Evolutionary conservation across 2,329 filamentous ascomycete genomes (phyloP).

Genomic region (Nigrograna mackinnonii): DNA sequence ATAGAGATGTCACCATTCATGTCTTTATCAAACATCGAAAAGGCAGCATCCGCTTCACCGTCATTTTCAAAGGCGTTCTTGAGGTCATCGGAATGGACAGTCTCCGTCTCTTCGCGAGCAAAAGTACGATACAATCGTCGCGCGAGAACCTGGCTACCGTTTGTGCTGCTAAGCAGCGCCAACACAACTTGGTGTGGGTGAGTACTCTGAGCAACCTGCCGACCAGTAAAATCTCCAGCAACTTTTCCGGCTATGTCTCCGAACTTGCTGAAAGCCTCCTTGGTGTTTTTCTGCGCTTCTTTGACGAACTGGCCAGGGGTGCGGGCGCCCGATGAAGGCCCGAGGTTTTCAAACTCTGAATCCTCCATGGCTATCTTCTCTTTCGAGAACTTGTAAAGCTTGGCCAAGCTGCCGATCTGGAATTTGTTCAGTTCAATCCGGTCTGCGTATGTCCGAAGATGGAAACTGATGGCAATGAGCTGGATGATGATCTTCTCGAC

Average conservation of each 20-base stretch:
- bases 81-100: slow-evolving; percentile 77
- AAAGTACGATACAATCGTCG: slow-evolving; percentile 88
- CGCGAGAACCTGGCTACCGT: slow-evolving; percentile 80
- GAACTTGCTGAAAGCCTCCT: slow-evolving; percentile 75
- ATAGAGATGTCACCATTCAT: slow-evolving; percentile 96
- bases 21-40: slow-evolving; percentile 93
- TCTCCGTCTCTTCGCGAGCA: slow-evolving; percentile 73
- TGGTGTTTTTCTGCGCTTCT: slow-evolving; percentile 73
- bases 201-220: slow-evolving; percentile 66
- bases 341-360: slow-evolving; percentile 70
- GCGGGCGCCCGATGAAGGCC: slow-evolving; percentile 61
- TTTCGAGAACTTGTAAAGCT: slow-evolving; percentile 68
- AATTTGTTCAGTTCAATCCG: slow-evolving; percentile 92
- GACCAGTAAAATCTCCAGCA: slow-evolving; percentile 89
- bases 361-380: slow-evolving; percentile 70
- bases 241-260: slow-evolving; percentile 84
- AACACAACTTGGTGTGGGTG: slow-evolving; percentile 85
- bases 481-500: slow-evolving; percentile 93
- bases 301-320: slow-evolving; percentile 75
- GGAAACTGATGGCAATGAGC: slow-evolving; percentile 91
- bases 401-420: slow-evolving; percentile 71
- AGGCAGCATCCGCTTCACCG: slow-evolving; percentile 87
- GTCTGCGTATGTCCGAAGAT: slow-evolving; percentile 86
- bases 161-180: slow-evolving; percentile 72
- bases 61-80: slow-evolving; percentile 76